Conservation (phyloP, 1,284 basidiomycete species). For the Malassezia sp. region DNA sequence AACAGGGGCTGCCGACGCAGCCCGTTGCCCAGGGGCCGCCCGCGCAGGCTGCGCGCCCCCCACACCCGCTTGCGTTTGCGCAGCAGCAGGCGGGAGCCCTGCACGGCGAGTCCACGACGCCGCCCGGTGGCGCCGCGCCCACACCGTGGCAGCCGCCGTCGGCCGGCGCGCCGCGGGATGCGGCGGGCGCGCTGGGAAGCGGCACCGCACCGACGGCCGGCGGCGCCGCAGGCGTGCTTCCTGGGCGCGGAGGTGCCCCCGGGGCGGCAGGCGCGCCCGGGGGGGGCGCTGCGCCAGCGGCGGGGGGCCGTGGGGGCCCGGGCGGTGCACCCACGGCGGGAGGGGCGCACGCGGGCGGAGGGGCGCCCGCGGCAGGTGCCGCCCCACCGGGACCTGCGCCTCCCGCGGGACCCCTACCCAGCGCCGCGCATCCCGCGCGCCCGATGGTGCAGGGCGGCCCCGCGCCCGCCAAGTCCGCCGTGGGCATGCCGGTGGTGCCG, state of each 20-base stretch:
- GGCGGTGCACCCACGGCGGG: neutral
- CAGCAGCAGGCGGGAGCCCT: no score
- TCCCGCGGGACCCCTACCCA: no score
- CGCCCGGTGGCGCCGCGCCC: no score
- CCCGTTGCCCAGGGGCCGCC: neutral
- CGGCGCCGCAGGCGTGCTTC: no score
- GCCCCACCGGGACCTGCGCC: conserved; percentile 38
- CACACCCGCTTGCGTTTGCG: neutral
- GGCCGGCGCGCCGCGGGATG: no score
- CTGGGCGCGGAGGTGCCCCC: no score
- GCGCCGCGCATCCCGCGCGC: no score
- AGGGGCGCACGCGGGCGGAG: neutral
- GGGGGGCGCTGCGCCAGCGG: neutral
- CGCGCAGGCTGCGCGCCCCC: no score
- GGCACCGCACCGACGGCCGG: neutral
- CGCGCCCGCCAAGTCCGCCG: conserved; percentile 33
- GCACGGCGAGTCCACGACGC: no score
- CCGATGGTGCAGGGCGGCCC: conserved; percentile 46
- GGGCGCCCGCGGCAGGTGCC: conserved; percentile 16
- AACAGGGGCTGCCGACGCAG: neutral
- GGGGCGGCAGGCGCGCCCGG: neutral
- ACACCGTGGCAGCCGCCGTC: conserved; percentile 14
- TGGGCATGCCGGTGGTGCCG: conserved; percentile 53
- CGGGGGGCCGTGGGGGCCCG: neutral
- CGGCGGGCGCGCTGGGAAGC: no score